A percentile compares a stretch with the other conserved stretches of the same genome.
phyloP scores from a whole-genome alignment of 1,284 basidiomycete genomes.

The Sanghuangporus sanghuang region DNA sequence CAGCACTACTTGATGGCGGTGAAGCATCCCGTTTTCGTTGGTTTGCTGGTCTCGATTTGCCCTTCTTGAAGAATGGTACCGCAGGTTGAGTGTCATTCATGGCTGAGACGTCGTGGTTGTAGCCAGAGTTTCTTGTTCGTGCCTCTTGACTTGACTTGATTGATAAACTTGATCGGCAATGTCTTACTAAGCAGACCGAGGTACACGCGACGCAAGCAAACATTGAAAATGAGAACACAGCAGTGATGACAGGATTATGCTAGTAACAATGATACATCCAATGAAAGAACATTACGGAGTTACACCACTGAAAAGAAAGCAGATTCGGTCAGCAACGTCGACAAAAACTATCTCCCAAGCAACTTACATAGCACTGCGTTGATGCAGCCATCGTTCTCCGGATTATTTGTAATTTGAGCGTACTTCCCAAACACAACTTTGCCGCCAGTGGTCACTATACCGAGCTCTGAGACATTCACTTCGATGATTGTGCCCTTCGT shows the following conservation, averaged over 20 bases:
- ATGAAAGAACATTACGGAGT: background rate
- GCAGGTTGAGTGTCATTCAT: constrained; percentile 14
- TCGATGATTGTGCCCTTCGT: constrained; percentile 99
- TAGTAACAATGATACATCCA: constrained; percentile 11
- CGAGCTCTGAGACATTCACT: constrained; percentile 95
- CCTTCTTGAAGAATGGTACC: constrained; percentile 86
- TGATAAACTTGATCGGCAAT: background rate
- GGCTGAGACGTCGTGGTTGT: background rate
- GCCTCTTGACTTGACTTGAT: background rate
- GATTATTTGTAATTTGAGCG: constrained; percentile 95
- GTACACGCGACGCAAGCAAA: background rate
- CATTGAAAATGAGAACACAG: background rate
- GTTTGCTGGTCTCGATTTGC: constrained; percentile 68
- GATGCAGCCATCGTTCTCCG: constrained; percentile 95
- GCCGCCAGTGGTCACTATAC: constrained; percentile 98
- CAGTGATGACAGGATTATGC: background rate
- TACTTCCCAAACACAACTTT: constrained; percentile 93
- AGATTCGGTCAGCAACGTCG: background rate
- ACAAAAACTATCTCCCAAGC: background rate
- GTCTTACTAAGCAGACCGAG: constrained; percentile 6
- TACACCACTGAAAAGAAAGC: constrained; percentile 10
- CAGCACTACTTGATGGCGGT: constrained; percentile 32
- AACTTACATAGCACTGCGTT: constrained; percentile 84
- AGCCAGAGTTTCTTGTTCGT: background rate
- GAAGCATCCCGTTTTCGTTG: constrained; percentile 66